A percentile compares a stretch with the other conserved stretches of the same genome.
Conservation (phyloP, 306 rosid species). For the Parietaria judaica region DNA sequence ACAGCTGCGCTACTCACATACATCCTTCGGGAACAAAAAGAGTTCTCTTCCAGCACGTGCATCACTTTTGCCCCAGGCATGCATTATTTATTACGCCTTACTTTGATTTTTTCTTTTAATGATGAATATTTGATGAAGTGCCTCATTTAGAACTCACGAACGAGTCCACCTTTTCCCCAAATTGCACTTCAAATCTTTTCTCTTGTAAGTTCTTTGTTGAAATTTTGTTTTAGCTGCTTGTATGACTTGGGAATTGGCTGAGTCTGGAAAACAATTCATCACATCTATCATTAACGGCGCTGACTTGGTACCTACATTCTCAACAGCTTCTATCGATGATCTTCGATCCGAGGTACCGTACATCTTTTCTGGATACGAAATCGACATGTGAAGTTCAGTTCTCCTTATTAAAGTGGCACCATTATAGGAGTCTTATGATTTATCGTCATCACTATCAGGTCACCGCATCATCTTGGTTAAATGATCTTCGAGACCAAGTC, state of each 20-base stretch:
- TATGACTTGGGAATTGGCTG: conserved; percentile 96
- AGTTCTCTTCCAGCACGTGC: conserved; percentile 63
- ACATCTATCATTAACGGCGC: conserved; percentile 85
- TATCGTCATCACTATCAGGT: conserved; percentile 45
- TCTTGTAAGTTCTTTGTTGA: conserved; percentile 13
- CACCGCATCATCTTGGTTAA: conserved; percentile 87
- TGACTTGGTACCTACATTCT: conserved; percentile 94
- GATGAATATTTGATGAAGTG: background rate
- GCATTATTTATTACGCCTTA: conserved; percentile 8
- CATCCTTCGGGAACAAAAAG: conserved; percentile 83
- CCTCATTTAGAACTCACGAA: background rate
- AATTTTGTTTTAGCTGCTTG: conserved; percentile 73
- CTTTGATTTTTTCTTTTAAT: background rate
- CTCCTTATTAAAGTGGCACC: background rate
- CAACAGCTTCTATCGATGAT: conserved; percentile 80
- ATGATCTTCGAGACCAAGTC: conserved; percentile 87
- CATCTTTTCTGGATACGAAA: conserved; percentile 6
- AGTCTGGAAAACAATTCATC: conserved; percentile 90
- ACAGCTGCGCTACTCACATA: conserved; percentile 90
- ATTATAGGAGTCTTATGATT: conserved; percentile 9
- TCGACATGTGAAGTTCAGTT: conserved; percentile 2
- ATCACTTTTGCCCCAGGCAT: conserved; percentile 92
- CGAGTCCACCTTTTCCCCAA: background rate
- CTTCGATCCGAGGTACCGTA: conserved; percentile 79
- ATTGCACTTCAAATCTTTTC: background rate